Evolutionary conservation across 352 stramenopile genomes (phyloP), one percentile per base, ranked within the genome.

Genomic region (Pythium rishiriense): DNA sequence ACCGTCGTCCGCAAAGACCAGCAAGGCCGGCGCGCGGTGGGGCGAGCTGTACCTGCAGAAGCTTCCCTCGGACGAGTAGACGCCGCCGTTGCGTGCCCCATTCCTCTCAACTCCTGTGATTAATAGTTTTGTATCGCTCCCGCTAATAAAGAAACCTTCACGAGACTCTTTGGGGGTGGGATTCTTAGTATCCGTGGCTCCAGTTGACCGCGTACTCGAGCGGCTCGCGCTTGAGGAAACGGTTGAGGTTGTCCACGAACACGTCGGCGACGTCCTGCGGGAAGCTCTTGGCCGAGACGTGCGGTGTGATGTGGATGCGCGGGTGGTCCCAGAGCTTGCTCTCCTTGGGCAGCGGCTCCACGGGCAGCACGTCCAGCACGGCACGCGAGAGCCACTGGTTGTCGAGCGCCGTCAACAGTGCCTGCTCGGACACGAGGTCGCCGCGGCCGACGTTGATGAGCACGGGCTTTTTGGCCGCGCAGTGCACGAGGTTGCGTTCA

Each of bases 371-470:
- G 48, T 91, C 82, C 35, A 91, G 70, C 58, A 87, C 80, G 4
- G 79, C 79, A n/a, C 62, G 67, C 28, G 80, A 86, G 39, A 97
- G 66, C 45, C 74, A 79, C 1, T 72, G 37, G 1, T 75, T 58
- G 64, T 96, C 79, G 22, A 97, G 70, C 39, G 86, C 79, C 7
- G 68, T 25, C 26, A 97, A 4, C 51, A 97, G 66, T 42, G 69
- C 68, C 29, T 45, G 46, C 63, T 95, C 84, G 22, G 68, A 64
- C 51, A 95, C 79, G 4, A 97, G 70, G 62, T 97, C 88, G 14
- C 90, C 90, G 46, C 88, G 81, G 4, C 90, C 90, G 55, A 94
- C 85, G 68, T 96, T 96, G 67, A 96, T 80, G 56, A 97, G 85
- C 52, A 94, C 80, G 19, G 87, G 84, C 62, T 80, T 69, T 64